Percentiles rank a stretch among this genome's conserved stretches.
phyloP scores from a whole-genome alignment of 176 grass and related monocot species.

The Cymbopogon citratus region DNA sequence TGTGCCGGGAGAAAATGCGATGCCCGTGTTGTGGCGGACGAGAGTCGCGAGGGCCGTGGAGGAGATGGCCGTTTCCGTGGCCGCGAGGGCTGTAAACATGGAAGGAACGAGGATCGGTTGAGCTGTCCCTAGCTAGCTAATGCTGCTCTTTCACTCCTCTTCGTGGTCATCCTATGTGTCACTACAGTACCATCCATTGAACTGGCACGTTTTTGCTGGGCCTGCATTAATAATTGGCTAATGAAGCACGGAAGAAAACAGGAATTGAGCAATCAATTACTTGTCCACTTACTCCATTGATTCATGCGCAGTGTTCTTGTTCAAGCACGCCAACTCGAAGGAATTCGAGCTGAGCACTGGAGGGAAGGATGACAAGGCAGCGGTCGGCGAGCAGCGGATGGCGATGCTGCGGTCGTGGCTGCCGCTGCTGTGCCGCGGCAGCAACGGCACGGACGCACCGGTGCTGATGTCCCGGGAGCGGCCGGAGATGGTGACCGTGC shows the following conservation, averaged over 20 bases:
- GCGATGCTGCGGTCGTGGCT: conserved; percentile 66
- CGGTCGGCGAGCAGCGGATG: conserved; percentile 14
- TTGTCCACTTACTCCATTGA: neutral
- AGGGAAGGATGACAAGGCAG: conserved; percentile 8
- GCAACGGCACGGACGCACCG: conserved; percentile 57
- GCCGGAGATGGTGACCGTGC: conserved; percentile 56
- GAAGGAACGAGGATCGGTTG: no score
- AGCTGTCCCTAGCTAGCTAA: neutral
- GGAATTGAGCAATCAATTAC: neutral
- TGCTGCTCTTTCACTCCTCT: neutral
- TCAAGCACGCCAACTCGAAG: conserved; percentile 53
- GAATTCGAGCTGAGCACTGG: conserved; percentile 41
- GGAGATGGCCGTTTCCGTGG: no score
- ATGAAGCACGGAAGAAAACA: neutral
- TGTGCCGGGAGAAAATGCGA: no score
- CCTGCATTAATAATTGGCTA: neutral
- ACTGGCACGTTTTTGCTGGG: neutral
- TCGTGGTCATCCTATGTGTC: neutral
- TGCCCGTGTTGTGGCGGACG: no score
- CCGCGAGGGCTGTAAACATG: neutral
- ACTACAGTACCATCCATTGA: neutral
- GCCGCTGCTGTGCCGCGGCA: conserved; percentile 71
- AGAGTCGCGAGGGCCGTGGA: no score
- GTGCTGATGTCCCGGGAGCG: conserved; percentile 61
- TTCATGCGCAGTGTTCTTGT: conserved; percentile 54